Evolutionary conservation across 176 grass and related monocot genomes (phyloP), one percentile per base, ranked within the genome.

Genomic region (Oryza coarctata): DNA sequence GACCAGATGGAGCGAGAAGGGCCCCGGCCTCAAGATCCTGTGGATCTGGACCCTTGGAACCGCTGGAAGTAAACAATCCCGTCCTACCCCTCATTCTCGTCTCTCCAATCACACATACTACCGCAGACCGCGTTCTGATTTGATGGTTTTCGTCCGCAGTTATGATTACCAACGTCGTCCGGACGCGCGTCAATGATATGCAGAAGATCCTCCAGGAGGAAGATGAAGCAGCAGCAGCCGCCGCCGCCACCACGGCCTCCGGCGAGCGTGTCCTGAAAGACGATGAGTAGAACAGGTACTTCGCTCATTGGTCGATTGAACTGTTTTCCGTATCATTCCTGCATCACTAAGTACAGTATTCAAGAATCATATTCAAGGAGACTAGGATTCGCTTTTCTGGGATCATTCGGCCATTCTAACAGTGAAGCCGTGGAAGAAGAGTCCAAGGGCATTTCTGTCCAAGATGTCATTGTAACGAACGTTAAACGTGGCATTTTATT

Each of bases 1-100:
- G 81, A 88, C 87, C 34, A 85, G 92, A 60, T 98, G 95, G 95
- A 84, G 79, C 86, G 90, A 98, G 82, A 98, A 98, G 95, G 88
- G 88, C 63, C 86, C 95, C 2, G 95, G 90, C 3, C 86, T 98
- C 74, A 98, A 98, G 83, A 94, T 98, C 86, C 86, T 98, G 49
- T 98, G 95, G 95, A 65, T 93, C 78, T 98, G 92, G 95, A 94
- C 92, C 15, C 80, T 98, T 6, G 92, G 88, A 49, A 94, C 95
- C 12, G 92, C 92, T 36, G 88, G 79, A 30, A 91, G 95, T 98
- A 87, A 57, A 8, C 34, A 8, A 55, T 1, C 27, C n/a, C 14
- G 1, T 69, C 61, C 31, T 29, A 8, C n/a, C 36, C 23, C 45
- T 4, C 1, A 1, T 40, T 32, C 35, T 52, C 66, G 2, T 10